A percentile compares a stretch with the other conserved stretches of the same genome.
Evolutionary conservation across 2,329 filamentous ascomycete genomes (phyloP).

Genomic region (Pseudocercospora cruenta): DNA sequence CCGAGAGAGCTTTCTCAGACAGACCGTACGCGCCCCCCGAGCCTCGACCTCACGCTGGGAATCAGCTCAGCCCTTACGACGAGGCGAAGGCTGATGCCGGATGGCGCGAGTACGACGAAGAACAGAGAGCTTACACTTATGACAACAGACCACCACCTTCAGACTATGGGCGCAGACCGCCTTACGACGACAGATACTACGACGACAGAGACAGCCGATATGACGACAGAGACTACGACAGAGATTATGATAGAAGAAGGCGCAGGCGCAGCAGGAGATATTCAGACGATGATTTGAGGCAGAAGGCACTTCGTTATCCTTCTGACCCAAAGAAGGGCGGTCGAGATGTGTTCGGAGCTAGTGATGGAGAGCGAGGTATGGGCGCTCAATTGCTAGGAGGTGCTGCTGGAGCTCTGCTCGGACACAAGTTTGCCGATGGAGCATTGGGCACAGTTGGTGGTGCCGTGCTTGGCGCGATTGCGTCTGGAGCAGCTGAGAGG

Average conservation of each 20-base stretch:
- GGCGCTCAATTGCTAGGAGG: slow-evolving; percentile 35
- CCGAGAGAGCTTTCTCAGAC: slow-evolving; percentile 13
- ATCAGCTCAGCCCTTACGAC: slow-evolving; percentile 31
- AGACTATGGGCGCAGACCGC: slow-evolving; percentile 6
- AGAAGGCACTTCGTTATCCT: slow-evolving; percentile 25
- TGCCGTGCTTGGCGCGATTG: slow-evolving; percentile 33
- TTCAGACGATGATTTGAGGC: slow-evolving; percentile 21
- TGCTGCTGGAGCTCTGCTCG: slow-evolving; percentile 34
- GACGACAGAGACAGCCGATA: slow-evolving; percentile 16
- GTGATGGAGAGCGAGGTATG: slow-evolving; percentile 33
- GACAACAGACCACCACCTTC: slow-evolving; percentile 15
- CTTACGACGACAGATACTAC: slow-evolving; percentile 11
- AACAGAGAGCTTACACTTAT: slow-evolving; percentile 15
- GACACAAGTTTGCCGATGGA: slow-evolving; percentile 29
- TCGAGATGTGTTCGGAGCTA: slow-evolving; percentile 31
- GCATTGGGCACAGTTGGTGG: slow-evolving; percentile 33
- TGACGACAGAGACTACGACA: slow-evolving; percentile 23
- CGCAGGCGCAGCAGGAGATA: slow-evolving; percentile 19
- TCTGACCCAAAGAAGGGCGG: slow-evolving; percentile 28
- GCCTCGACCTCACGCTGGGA: slow-evolving; percentile 18
- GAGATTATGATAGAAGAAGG: slow-evolving; percentile 17
- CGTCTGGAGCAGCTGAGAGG: slow-evolving; percentile 30
- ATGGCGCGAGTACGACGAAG: slow-evolving; percentile 20
- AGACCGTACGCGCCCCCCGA: slow-evolving; percentile 23
- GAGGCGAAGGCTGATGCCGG: slow-evolving; percentile 36